Conservation (phyloP, 208 protist genomes). For the Herpetomonas samuelpessoai region DNA sequence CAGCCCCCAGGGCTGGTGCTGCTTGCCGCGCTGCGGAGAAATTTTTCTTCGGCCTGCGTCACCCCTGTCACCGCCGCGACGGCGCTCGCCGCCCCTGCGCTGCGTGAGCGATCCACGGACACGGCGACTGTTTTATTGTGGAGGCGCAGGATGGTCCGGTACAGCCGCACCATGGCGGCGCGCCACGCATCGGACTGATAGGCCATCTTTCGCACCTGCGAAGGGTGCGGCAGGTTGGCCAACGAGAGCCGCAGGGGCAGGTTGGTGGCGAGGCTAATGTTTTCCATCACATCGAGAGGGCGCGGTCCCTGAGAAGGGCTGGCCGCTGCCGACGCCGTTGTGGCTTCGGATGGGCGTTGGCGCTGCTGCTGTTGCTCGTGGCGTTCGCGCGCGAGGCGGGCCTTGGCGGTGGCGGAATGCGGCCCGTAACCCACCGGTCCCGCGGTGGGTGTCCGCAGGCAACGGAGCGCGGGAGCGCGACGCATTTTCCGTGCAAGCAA, state of each 20-base stretch:
- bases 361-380: not conserved
- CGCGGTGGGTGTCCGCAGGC: no score
- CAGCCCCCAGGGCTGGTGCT: not conserved
- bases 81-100: slow-evolving; percentile 21
- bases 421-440: slow-evolving; percentile 54
- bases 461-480: not conserved
- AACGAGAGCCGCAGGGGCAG: slow-evolving; percentile 56
- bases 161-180: slow-evolving; percentile 58
- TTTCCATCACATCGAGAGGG: slow-evolving; percentile 30
- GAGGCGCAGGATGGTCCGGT: slow-evolving; percentile 76
- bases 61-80: slow-evolving; percentile 21
- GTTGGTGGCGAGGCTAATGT: slow-evolving; percentile 47
- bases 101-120: slow-evolving; percentile 30
- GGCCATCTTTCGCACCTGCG: slow-evolving; percentile 27
- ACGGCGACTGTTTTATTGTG: slow-evolving; percentile 73
- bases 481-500: no score
- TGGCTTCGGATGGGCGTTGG: not conserved
- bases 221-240: slow-evolving; percentile 54
- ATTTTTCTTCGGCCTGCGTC: slow-evolving; percentile 4
- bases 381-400: slow-evolving; percentile 13
- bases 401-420: slow-evolving; percentile 47
- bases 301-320: not conserved
- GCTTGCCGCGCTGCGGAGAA: not conserved
- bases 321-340: not conserved
- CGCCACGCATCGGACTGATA: slow-evolving; percentile 65